phyloP scores from a whole-genome alignment of 768 basidiomycete genomes.

The Sporobolomyces roseus region DNA sequence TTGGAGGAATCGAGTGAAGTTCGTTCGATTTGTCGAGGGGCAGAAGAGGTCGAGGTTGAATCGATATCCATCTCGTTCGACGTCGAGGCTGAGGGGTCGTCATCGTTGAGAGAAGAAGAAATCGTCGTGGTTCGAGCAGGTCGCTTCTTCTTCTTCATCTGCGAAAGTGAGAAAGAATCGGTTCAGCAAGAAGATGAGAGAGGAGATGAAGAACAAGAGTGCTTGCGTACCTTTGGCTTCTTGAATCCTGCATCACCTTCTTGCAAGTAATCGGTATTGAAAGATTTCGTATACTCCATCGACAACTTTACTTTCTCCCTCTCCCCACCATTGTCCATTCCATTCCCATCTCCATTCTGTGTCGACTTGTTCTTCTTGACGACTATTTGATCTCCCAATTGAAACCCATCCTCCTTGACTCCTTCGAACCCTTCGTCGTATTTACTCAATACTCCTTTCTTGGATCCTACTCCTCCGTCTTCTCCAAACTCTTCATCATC shows the following conservation, averaged over 20 bases:
- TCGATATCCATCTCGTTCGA: constrained; percentile 68
- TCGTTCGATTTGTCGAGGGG: constrained; percentile 56
- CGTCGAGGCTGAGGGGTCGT: constrained; percentile 40
- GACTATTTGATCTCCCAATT: constrained; percentile 60
- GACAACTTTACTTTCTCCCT: constrained; percentile 49
- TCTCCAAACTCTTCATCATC: constrained; percentile 84
- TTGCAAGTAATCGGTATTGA: constrained; percentile 86
- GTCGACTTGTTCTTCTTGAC: constrained; percentile 16
- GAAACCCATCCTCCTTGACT: constrained; percentile 71
- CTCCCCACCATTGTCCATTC: constrained; percentile 6
- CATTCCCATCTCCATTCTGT: neutral
- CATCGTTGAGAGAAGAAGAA: constrained; percentile 53
- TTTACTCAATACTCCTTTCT: constrained; percentile 76
- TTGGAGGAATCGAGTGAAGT: constrained; percentile 54
- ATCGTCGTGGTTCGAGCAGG: constrained; percentile 39
- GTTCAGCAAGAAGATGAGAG: constrained; percentile 12
- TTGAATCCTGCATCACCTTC: constrained; percentile 93
- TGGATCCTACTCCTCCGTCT: constrained; percentile 66
- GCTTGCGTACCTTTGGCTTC: constrained; percentile 69
- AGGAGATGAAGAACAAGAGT: neutral
- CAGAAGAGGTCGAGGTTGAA: neutral
- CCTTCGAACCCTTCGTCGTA: constrained; percentile 89
- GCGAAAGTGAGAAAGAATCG: neutral
- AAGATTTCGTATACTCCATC: constrained; percentile 81
- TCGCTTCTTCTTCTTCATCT: constrained; percentile 88